These are phyloP conservation scores for Scutellaria minor DNA, from an alignment of 257 asterid genomes.

Conservation along the genomic window DNA sequence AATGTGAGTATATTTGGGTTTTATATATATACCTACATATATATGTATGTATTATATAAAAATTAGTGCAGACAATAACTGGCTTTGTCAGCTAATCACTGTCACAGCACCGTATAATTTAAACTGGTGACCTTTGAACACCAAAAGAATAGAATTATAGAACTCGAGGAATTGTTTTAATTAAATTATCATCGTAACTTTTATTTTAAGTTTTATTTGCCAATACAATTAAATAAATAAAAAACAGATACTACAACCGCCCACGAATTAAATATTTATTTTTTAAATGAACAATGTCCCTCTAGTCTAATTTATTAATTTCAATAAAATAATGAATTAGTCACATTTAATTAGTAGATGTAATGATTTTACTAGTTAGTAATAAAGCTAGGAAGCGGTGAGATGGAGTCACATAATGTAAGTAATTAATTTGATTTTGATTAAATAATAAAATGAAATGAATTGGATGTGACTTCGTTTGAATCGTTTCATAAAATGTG, in stretches of 20 bases:
- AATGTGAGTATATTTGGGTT: not conserved
- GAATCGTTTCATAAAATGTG: no score
- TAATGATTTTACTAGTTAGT: no score
- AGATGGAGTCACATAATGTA: no score
- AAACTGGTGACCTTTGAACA: constrained; percentile 26
- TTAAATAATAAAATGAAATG: no score
- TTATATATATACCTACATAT: not conserved
- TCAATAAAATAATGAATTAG: not conserved
- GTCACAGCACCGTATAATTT: constrained; percentile 36
- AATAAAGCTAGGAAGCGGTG: no score
- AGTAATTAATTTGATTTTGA: no score
- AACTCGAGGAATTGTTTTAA: constrained; percentile 39
- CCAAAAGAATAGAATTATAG: constrained; percentile 36
- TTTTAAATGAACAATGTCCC: not conserved
- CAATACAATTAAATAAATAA: not conserved
- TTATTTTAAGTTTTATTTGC: not conserved
- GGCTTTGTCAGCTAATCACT: constrained; percentile 48
- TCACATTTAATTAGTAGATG: no score
- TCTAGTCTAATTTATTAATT: not conserved
- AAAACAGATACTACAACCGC: not conserved
- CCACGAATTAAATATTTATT: not conserved
- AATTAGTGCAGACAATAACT: constrained; percentile 40
- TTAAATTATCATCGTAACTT: constrained; percentile 38
- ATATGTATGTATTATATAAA: not conserved
- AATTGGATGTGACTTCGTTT: no score